Evolutionary conservation across 352 stramenopile species (phyloP).

Genomic region (Pythium guiyangense): DNA sequence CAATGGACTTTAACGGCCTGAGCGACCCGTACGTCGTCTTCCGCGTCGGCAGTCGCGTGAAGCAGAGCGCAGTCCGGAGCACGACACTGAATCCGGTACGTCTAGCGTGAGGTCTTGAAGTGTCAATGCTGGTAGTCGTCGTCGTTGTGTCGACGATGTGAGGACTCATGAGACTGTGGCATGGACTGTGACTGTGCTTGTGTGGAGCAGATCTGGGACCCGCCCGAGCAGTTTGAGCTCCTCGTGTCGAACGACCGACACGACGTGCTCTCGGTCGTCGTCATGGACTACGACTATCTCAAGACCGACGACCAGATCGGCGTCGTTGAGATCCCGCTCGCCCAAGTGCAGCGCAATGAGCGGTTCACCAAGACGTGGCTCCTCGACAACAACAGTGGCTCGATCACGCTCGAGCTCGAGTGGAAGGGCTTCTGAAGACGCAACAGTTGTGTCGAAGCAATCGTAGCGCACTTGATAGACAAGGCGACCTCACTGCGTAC

Average conservation of each 20-base stretch:
- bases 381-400: conserved; percentile 30
- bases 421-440: conserved; percentile 49
- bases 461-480: too few relatives aligned
- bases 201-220: conserved; percentile 38
- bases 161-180: too few relatives aligned
- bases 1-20: conserved; percentile 37
- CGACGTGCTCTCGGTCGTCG: conserved; percentile 28
- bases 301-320: conserved; percentile 42
- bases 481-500: too few relatives aligned
- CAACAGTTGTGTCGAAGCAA: too few relatives aligned
- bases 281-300: conserved; percentile 49
- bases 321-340: conserved; percentile 29
- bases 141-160: too few relatives aligned
- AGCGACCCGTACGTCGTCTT: conserved; percentile 49
- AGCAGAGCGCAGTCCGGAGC: conserved; percentile 35
- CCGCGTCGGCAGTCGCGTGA: conserved; percentile 25
- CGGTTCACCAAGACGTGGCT: conserved; percentile 27
- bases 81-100: conserved; percentile 36
- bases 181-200: too few relatives aligned
- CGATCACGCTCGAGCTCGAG: conserved; percentile 34
- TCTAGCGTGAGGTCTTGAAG: neutral
- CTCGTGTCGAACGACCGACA: conserved; percentile 34
- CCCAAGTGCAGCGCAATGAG: conserved; percentile 27
- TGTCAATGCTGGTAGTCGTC: too few relatives aligned
- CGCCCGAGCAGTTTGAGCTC: conserved; percentile 37